These are phyloP conservation scores for Nicotiana tomentosiformis DNA, from an alignment of 257 asterid species.

Conservation along the genomic window DNA sequence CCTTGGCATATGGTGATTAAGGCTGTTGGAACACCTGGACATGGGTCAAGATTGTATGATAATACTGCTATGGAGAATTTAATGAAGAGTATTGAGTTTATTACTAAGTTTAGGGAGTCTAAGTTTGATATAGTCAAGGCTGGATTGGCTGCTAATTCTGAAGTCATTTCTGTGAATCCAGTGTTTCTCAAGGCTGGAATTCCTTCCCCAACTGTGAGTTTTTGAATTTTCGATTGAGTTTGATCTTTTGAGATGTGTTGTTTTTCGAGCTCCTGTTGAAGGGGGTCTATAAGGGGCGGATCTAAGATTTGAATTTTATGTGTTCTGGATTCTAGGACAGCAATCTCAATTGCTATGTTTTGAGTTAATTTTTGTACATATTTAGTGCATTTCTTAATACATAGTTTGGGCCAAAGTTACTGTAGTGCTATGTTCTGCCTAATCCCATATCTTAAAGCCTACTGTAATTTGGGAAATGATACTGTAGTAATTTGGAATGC, in stretches of 20 bases:
- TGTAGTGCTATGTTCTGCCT: too few species aligned
- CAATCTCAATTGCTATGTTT: too few species aligned
- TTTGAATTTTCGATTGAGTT: not conserved
- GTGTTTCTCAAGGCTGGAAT: constrained; percentile 84
- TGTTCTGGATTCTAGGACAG: too few species aligned
- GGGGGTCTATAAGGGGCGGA: too few species aligned
- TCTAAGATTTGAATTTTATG: too few species aligned
- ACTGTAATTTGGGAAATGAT: not conserved
- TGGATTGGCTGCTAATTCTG: constrained; percentile 67
- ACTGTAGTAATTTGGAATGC: not conserved
- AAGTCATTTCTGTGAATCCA: constrained; percentile 79
- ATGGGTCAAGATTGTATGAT: constrained; percentile 82
- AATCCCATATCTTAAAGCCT: too few species aligned
- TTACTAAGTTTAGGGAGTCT: constrained; percentile 69
- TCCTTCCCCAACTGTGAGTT: constrained; percentile 54
- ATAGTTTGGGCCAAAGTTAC: too few species aligned
- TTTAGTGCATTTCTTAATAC: too few species aligned
- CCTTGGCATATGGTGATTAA: constrained; percentile 85
- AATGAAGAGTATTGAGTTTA: constrained; percentile 78
- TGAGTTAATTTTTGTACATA: too few species aligned
- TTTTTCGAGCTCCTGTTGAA: not conserved
- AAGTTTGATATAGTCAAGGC: constrained; percentile 70
- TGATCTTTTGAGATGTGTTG: not conserved
- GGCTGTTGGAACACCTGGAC: constrained; percentile 72
- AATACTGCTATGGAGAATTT: constrained; percentile 77